Conservation (phyloP, 768 basidiomycete species). For the Paxillus involutus region DNA sequence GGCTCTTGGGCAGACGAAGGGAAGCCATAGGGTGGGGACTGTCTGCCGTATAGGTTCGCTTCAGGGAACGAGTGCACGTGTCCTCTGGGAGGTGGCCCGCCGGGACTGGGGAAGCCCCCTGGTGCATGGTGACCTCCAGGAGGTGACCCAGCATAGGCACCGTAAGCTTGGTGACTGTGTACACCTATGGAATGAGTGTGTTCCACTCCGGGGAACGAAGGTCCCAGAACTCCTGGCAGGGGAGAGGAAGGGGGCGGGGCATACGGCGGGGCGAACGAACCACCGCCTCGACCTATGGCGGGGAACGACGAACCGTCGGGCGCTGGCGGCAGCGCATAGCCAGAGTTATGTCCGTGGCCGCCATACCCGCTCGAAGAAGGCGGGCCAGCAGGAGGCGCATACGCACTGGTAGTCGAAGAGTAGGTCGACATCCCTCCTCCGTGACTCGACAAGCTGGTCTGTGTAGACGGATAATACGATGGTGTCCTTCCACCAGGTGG, state of each 20-base stretch:
- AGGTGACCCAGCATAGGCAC: constrained; percentile 12
- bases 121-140: constrained; percentile 21
- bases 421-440: background rate
- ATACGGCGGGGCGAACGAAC: constrained; percentile 28
- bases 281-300: constrained; percentile 17
- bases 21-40: constrained; percentile 1
- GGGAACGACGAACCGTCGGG: constrained; percentile 3
- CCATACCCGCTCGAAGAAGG: constrained; percentile 8
- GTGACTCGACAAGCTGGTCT: background rate
- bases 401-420: constrained; percentile 1
- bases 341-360: constrained; percentile 3
- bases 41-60: constrained; percentile 30
- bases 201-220: constrained; percentile 5
- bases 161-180: constrained; percentile 9
- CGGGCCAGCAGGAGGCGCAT: constrained; percentile 11
- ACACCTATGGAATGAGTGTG: background rate
- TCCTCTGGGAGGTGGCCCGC: constrained; percentile 25
- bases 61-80: constrained; percentile 40
- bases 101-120: constrained; percentile 6
- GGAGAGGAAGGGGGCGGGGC: constrained; percentile 11
- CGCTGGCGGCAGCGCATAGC: constrained; percentile 9
- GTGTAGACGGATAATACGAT: background rate
- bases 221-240: constrained; percentile 5
- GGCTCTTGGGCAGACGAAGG: constrained; percentile 1
- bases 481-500: background rate